These are phyloP conservation scores for Candida nonsorbophila DNA, from an alignment of 805 yeast genomes.

Conservation along the genomic window DNA sequence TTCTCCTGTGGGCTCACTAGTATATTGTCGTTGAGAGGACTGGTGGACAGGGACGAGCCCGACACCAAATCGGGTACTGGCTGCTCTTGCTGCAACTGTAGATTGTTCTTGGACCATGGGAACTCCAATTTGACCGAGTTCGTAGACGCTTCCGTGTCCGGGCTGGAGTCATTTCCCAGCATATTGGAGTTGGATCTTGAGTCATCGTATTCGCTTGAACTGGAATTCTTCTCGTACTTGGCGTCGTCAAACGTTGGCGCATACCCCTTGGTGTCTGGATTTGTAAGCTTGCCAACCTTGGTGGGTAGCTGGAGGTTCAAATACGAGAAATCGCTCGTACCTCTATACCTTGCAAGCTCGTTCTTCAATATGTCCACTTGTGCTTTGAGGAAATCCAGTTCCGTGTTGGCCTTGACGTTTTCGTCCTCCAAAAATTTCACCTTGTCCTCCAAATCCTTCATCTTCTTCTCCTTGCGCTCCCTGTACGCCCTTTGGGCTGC, in stretches of 20 bases:
- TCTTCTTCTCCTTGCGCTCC: constrained; percentile 84
- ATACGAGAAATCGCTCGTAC: constrained; percentile 20
- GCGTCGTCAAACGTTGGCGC: constrained; percentile 12
- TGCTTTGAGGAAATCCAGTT: constrained; percentile 65
- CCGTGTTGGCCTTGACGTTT: constrained; percentile 61
- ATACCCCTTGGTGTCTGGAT: constrained; percentile 6
- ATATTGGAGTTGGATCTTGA: constrained; percentile 7
- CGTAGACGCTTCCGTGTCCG: constrained; percentile 10
- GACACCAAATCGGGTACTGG: constrained; percentile 31
- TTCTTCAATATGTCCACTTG: constrained; percentile 71
- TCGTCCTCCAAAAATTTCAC: constrained; percentile 69
- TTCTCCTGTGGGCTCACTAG: constrained; percentile 27
- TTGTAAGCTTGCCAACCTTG: constrained; percentile 21
- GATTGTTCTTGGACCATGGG: constrained; percentile 6
- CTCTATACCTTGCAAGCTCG: constrained; percentile 63
- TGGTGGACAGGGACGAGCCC: constrained; percentile 30
- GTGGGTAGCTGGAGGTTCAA: constrained; percentile 24
- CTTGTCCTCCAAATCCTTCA: constrained; percentile 79
- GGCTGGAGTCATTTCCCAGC: constrained; percentile 10
- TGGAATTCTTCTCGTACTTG: too few species aligned
- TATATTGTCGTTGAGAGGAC: constrained; percentile 34
- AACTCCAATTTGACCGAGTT: constrained; percentile 4
- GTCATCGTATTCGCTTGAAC: constrained; percentile 7
- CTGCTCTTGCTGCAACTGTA: constrained; percentile 3
- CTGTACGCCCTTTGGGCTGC: constrained; percentile 98